Evolutionary conservation across 495 filamentous ascomycete genomes (phyloP), one percentile per base, ranked within the genome.

Genomic region (Glarea lozoyensis): DNA sequence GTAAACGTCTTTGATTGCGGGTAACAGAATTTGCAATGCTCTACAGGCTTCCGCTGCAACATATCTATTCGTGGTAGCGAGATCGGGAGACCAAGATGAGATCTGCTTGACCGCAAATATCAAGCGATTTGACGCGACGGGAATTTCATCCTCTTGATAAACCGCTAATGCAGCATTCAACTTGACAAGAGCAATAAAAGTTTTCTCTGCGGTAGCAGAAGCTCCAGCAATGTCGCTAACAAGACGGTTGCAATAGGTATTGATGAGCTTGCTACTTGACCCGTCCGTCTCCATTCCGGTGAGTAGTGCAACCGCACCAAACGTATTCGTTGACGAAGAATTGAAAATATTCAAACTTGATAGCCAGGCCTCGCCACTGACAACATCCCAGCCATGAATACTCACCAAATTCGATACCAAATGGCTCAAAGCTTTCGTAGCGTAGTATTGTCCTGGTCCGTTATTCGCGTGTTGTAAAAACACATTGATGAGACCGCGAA

Each of bases 41-140:
- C 79, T 80, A 43, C 81, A 76, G 1, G 62, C 60, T 58, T 86
- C 81, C 4, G 77, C 60, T 23, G 69, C 64, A 11, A 87, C 72
- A 24, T 70, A 68, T 9, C 65, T 53, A 18, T 59, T 57, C 13
- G 72, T 48, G 19, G 60, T 46, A 15, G 62, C 47, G 7, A 63
- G 39, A 1, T 67, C 53, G n/a, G 70, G 66, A 0, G 72, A 70
- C 75, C 83, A 88, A 13, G 75, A 68, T 7, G 82, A 67, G 5
- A 95, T 61, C 49, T 89, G 78, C 58, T 87, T 86, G 22, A 88
- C 72, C 18, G 89, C 78, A 55, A 94, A 87, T 2, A 96, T 78
- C 24, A 88, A 53, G 24, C 89, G 73, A 53, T 90, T 87, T 21
- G 83, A 84, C 12, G 86, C 83, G 36, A 94, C 69, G 4, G 67